These are phyloP conservation scores for Populus hybrid DNA, from an alignment of 441 rosid species.

Conservation along the genomic window DNA sequence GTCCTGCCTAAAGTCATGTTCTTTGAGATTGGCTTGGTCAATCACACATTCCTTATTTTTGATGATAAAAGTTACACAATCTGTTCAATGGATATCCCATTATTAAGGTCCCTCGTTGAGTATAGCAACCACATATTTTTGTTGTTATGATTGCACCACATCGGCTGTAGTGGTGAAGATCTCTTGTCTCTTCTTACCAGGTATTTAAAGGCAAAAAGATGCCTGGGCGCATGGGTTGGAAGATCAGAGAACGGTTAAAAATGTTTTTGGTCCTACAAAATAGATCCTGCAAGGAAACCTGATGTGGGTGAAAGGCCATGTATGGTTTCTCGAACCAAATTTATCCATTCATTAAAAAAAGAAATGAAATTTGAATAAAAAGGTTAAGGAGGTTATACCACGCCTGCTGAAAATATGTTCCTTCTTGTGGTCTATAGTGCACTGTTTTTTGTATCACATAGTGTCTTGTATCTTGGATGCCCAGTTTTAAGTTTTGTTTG, in stretches of 20 bases:
- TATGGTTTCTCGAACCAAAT: slow-evolving; percentile 32
- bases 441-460: too few species aligned
- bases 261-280: slow-evolving; percentile 87
- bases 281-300: slow-evolving; percentile 86
- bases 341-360: neutral
- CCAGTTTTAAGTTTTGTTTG: neutral
- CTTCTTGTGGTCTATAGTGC: neutral
- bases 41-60: neutral
- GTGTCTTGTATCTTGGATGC: neutral
- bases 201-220: slow-evolving; percentile 89
- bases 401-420: neutral
- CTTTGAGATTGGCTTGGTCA: neutral
- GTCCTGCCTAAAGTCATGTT: neutral
- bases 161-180: slow-evolving; percentile 13
- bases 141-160: too few species aligned
- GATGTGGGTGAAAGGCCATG: slow-evolving; percentile 96
- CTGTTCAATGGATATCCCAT: neutral
- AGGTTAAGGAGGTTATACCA: neutral
- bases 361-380: neutral
- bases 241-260: slow-evolving; percentile 77
- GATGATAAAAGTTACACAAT: neutral
- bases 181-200: slow-evolving; percentile 32
- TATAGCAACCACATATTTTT: neutral
- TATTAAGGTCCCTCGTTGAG: neutral
- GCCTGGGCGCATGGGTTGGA: slow-evolving; percentile 98